These are phyloP conservation scores for Fusarium phyllophilum DNA, from an alignment of 2,329 filamentous ascomycete genomes.

Conservation along the genomic window DNA sequence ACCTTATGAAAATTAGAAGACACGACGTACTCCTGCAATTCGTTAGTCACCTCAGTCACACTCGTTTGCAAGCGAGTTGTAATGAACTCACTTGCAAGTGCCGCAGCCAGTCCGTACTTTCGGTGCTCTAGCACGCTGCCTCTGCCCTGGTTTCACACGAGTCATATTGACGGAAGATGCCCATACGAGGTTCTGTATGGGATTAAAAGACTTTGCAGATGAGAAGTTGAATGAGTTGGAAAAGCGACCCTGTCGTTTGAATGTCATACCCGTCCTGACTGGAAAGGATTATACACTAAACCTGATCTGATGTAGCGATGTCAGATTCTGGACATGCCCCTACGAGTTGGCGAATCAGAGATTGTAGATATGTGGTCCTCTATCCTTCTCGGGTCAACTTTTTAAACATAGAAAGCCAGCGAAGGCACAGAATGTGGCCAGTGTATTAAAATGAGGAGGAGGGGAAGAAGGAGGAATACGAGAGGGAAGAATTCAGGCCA, in stretches of 20 bases:
- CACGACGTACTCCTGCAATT: constrained; percentile 3
- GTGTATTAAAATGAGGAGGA: not conserved
- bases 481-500: no score
- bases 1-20: accelerated
- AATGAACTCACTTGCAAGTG: constrained; percentile 23
- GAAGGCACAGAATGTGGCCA: not conserved
- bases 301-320: not conserved
- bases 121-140: not conserved
- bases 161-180: not conserved
- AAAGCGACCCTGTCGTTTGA: not conserved
- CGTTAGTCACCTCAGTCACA: not conserved
- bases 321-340: not conserved
- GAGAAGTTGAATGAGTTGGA: not conserved
- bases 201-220: not conserved
- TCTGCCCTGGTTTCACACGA: constrained; percentile 17
- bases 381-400: not conserved
- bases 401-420: no score
- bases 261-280: not conserved
- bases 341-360: not conserved
- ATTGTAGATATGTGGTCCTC: not conserved
- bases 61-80: accelerated
- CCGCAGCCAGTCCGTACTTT: constrained; percentile 24
- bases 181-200: not conserved
- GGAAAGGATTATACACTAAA: not conserved
- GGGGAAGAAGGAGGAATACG: no score